Percentiles rank a stretch among this genome's conserved stretches.
Evolutionary conservation across 1,284 basidiomycete genomes (phyloP).

Genomic region (Phellopilus nigrolimitatus): DNA sequence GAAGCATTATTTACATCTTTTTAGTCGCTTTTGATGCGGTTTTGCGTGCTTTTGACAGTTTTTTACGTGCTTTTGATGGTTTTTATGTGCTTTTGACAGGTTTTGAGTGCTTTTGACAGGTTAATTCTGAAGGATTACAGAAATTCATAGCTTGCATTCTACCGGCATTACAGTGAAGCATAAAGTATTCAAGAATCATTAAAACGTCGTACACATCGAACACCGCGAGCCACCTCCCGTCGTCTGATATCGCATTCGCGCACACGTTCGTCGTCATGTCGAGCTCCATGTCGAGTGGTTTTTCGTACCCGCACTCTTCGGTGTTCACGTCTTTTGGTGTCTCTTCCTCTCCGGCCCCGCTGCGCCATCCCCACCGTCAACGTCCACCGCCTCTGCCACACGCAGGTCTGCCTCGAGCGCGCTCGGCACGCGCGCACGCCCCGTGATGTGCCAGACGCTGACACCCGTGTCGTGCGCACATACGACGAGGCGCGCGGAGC

Average conservation of each 20-base stretch:
- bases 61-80: no score
- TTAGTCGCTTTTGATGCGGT: no score
- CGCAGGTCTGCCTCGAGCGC: conserved; percentile 29
- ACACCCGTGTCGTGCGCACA: no score
- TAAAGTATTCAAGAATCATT: no score
- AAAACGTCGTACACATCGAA: conserved; percentile 91
- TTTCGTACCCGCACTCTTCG: conserved; percentile 65
- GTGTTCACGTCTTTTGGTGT: conserved; percentile 27
- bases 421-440: conserved; percentile 29
- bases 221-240: no score
- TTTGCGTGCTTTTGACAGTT: no score
- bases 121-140: no score
- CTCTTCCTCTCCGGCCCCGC: conserved; percentile 29
- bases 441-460: conserved; percentile 70
- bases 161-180: no score
- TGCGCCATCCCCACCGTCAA: conserved; percentile 29
- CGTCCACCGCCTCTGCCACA: conserved; percentile 23
- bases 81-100: no score
- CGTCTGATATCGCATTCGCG: conserved; percentile 77
- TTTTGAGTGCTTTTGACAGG: no score
- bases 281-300: conserved; percentile 88
- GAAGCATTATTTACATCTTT: no score
- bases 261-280: conserved; percentile 79
- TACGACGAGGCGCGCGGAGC: conserved; percentile 61
- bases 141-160: no score